Evolutionary conservation across 1,284 basidiomycete species (phyloP), one percentile per base, ranked within the genome.

Genomic region (Mycena citricolor): DNA sequence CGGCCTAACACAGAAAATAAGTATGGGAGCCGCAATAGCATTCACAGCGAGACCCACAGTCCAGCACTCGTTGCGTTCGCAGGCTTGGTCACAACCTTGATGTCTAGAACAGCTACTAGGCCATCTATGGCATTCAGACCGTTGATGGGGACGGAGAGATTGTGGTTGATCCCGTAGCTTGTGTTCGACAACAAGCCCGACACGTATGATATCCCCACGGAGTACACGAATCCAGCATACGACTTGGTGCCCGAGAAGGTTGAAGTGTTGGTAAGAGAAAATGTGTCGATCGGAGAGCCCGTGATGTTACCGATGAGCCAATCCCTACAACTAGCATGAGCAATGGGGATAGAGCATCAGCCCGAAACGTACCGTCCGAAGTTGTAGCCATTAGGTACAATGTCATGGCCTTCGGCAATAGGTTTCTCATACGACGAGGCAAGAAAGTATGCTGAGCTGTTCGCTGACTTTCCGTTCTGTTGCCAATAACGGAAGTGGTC

Each of bases 401-500:
- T 74, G 50, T 74, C 68, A 49, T 77, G 74, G 32, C 60, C 53
- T 39, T 61, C 70, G 4, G 71, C 64, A 25, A 86, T 69, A 23
- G 85, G 79, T 61, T 75, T 62, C 63, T 94, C 90, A 54, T 86
- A 86, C 0, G 86, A 90, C 6, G 74, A 68, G 1, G 90, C 93
- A 67, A 97, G 71, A 62, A 97, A 97, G 45, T 88, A 74, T 6
- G 93, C 92, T 21, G 84, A 78, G 47, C 83, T 85, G 55, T 88
- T 71, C 2, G 70, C 79, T 8, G 66, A 49, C 3, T 71, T 65
- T 0, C 85, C 87, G 48, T 87, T 73, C 65, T 97, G 93, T 1
- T 76, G 63, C 89, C 90, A 98, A 65, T 94, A 94, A 20, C 94
- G 79, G 62, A 94, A 83, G 61, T 98, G 94, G 57, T 89, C 81